Conservation (phyloP, 306 rosid genomes). For the Vachellia collinsii region DNA sequence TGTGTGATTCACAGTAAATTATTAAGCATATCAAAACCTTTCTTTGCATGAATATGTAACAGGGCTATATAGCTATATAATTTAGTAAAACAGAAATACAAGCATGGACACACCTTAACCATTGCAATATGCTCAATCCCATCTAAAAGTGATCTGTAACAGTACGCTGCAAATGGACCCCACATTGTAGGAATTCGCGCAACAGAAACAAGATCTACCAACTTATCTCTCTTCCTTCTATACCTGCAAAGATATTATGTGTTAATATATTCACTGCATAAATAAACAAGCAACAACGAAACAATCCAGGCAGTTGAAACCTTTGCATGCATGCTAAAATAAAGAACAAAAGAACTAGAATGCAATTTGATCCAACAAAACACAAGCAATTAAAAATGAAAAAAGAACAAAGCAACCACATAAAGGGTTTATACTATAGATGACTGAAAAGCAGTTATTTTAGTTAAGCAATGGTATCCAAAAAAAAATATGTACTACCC, state of each 20-base stretch:
- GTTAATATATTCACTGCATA: constrained; percentile 24
- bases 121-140: constrained; percentile 95
- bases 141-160: constrained; percentile 79
- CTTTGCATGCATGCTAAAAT: neutral
- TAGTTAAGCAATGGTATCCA: constrained; percentile 5
- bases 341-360: constrained; percentile 32
- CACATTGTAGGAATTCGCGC: constrained; percentile 90
- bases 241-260: constrained; percentile 58
- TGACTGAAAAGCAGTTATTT: constrained; percentile 14
- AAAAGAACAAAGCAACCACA: neutral
- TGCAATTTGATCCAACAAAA: neutral
- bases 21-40: neutral
- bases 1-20: neutral
- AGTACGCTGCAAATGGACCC: constrained; percentile 86
- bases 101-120: constrained; percentile 78
- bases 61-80: neutral
- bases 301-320: constrained; percentile 17
- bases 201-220: constrained; percentile 64
- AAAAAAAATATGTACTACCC: constrained; percentile 6
- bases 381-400: neutral
- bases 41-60: neutral
- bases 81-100: constrained; percentile 24
- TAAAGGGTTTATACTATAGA: neutral
- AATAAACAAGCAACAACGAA: constrained; percentile 26
- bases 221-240: constrained; percentile 88